Evolutionary conservation across 805 yeast species (phyloP), one percentile per base, ranked within the genome.

Genomic region (Danielia reshetovae): DNA sequence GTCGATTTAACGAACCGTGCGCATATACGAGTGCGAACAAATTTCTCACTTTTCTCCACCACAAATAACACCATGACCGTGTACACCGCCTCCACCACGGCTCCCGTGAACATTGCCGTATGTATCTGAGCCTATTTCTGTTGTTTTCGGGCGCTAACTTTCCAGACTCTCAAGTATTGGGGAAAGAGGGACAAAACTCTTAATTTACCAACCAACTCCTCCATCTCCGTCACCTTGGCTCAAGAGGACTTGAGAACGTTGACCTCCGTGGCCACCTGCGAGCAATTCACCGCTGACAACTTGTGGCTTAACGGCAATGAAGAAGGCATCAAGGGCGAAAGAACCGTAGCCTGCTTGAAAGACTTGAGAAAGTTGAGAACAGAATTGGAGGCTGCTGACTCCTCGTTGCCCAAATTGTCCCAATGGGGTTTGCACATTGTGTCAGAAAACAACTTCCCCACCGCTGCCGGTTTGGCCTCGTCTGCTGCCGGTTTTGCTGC

Each of bases 401-500:
- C 70, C 0, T 40, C 64, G 1, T 62, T 81, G 44, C 85, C 89
- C 26, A 70, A 67, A 51, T 68, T 88, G 39, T 74, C 90, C 21
- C 51, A 66, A 13, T 78, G 75, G 75, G 71, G 74, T 33, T 68
- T 93, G 38, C 86, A 81, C 51, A 84, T 93, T 48, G 95, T 86
- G 10, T 81, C 94, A 18, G 95, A 87, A 56, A 93, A 93, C 68
- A 93, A 93, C 65, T 93, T 93, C 72, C 99, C 99, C 34, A 93
- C 99, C 17, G 98, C 98, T 21, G 98, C 98, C 5, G 98, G 98
- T 2, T 74, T 93, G 49, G 98, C 98, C 0, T 87, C 96, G 1
- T 84, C 95, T 4, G 98, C 98, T 10, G 97, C 98, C 7, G 99
- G 99, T 0, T 90, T 88, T 62, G 96, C 98, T 23, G 98, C 98